Evolutionary conservation across 2,329 filamentous ascomycete genomes (phyloP), one percentile per base, ranked within the genome.

Genomic region (Metarhizium guizhouense): DNA sequence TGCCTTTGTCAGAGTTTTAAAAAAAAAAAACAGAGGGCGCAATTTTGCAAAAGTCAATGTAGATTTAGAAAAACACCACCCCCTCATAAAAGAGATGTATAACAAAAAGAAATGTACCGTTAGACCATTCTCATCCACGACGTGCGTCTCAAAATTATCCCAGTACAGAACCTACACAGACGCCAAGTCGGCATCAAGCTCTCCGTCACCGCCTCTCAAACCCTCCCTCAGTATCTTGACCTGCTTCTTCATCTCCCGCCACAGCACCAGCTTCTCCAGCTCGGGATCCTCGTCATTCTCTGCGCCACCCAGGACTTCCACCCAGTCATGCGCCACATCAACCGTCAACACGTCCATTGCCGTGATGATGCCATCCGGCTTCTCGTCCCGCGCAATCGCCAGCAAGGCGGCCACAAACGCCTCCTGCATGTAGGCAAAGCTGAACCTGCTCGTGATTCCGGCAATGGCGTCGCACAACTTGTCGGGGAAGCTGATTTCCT

Each of bases 401-500:
- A 87, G 70, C 54, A 87, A 64, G 2, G 80, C 77, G 1, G 83
- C 82, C 0, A 87, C 81, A 64, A 87, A 87, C 0, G 82, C 84
- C 66, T 87, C 85, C 64, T 88, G 84, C 67, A 87, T 78, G 63
- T 87, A 87, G 0, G 84, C 84, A 64, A 87, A 87, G 60, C 81
- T 84, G 67, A 87, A 87, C n/a, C 76, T 76, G 30, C 79, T 69
- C 0, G 83, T 87, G 58, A 86, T 83, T 10, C 74, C 74, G 3
- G 84, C 84, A 57, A 87, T 78, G n/a, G 79, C 77, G 1, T 65
- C 63, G 64, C 79, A 82, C 4, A 87, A 73, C 58, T 74, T 71
- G 63, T 81, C 75, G 0, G 83, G 83, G 61, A 87, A 87, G 6
- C 81, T 77, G 45, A 87, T 71, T 8, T 78, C 74, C 57, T 80